These are phyloP conservation scores for Eutrema yunnanense DNA, from an alignment of 345 rosid species.

Conservation along the genomic window DNA sequence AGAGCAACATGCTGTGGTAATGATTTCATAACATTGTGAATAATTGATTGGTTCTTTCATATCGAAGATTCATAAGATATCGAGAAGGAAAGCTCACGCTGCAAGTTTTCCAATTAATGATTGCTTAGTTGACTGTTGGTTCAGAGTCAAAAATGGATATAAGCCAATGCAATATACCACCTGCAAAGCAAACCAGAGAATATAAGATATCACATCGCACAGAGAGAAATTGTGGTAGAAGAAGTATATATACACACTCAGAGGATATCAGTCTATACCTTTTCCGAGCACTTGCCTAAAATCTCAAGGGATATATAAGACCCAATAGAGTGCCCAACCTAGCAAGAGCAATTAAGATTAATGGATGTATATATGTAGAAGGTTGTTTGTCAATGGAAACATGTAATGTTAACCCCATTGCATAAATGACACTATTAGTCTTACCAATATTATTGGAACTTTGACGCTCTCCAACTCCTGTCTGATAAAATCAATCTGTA, in stretches of 20 bases:
- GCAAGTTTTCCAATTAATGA: slow-evolving; percentile 44
- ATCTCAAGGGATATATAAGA: slow-evolving; percentile 60
- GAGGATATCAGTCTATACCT: slow-evolving; percentile 36
- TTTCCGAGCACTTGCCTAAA: slow-evolving; percentile 44
- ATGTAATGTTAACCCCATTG: neutral
- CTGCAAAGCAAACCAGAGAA: slow-evolving; percentile 28
- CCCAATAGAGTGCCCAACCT: slow-evolving; percentile 94
- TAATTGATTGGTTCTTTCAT: neutral
- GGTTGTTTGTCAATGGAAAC: neutral
- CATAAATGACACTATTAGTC: slow-evolving; percentile 1
- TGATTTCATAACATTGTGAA: neutral
- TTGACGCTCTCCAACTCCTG: slow-evolving; percentile 48
- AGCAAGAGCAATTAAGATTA: slow-evolving; percentile 12
- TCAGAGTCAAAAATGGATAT: slow-evolving; percentile 71
- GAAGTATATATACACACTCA: neutral
- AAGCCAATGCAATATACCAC: slow-evolving; percentile 52
- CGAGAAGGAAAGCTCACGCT: slow-evolving; percentile 37
- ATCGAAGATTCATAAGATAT: neutral
- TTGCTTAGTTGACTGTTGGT: slow-evolving; percentile 51
- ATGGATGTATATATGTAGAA: neutral
- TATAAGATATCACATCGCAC: neutral
- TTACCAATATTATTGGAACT: slow-evolving; percentile 68
- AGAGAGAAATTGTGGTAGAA: neutral
- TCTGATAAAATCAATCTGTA: slow-evolving; percentile 62
- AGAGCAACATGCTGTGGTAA: neutral